Evolutionary conservation across 1,284 basidiomycete species (phyloP).

Genomic region (Sanghuangporus weigelae): DNA sequence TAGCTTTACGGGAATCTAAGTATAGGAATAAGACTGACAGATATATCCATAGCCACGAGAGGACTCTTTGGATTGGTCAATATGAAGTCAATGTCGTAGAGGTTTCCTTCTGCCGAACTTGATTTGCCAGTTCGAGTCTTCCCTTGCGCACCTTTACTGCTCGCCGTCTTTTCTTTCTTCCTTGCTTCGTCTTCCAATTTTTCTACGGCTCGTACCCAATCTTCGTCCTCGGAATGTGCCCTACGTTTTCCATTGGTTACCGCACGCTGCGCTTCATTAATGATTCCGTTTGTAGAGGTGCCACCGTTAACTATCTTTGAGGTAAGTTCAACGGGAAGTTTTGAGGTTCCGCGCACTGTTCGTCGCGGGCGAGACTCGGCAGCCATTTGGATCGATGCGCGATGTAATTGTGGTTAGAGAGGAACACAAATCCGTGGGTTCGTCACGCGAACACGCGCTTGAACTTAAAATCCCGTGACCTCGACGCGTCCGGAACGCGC

Average conservation of each 20-base stretch:
- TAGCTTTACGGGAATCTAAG: neutral
- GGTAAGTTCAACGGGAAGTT: constrained; percentile 1
- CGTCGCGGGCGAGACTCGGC: constrained; percentile 3
- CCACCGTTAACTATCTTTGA: neutral
- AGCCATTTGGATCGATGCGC: neutral
- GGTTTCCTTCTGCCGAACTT: neutral
- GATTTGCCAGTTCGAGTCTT: neutral
- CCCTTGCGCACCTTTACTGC: neutral
- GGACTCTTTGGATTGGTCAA: constrained; percentile 47
- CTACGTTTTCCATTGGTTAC: neutral
- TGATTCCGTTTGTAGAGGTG: neutral
- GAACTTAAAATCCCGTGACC: neutral
- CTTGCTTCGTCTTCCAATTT: neutral
- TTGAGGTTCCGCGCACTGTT: neutral
- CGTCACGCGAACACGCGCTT: neutral
- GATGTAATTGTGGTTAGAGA: neutral
- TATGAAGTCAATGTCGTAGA: constrained; percentile 23
- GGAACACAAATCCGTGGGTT: neutral
- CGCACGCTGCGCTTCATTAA: neutral
- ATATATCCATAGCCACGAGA: constrained; percentile 45
- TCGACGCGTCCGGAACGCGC: neutral
- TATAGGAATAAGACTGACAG: constrained; percentile 34
- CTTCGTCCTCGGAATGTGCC: constrained; percentile 1
- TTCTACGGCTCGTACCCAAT: neutral
- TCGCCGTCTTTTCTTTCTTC: neutral